phyloP scores from a whole-genome alignment of 176 grass and related monocot species.

The Ananas comosus region DNA sequence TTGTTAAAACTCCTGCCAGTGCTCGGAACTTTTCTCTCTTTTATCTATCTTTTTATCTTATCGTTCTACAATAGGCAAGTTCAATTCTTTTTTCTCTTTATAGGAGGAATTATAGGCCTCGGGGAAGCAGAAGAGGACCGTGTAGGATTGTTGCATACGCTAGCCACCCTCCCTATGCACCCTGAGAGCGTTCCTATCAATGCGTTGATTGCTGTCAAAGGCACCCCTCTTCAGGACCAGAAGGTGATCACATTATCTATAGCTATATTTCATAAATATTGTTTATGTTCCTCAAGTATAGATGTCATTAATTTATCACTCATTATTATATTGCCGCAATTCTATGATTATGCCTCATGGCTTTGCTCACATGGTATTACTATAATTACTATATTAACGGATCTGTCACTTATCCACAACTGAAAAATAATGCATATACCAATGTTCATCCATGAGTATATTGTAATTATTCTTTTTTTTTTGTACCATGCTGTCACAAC shows the following conservation, averaged over 20 bases:
- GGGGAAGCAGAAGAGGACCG: slow-evolving; percentile 88
- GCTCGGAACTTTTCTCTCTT: no score
- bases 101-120: slow-evolving; percentile 96
- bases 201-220: slow-evolving; percentile 89
- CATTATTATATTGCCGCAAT: no score
- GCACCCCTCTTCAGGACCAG: slow-evolving; percentile 91
- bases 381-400: no score
- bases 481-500: no score
- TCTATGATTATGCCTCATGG: no score
- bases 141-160: slow-evolving; percentile 84
- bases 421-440: no score
- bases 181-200: slow-evolving; percentile 98
- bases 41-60: not conserved
- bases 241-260: slow-evolving; percentile 35
- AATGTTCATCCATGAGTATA: no score
- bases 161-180: slow-evolving; percentile 77
- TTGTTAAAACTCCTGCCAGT: not conserved
- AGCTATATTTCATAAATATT: not conserved
- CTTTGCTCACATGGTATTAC: no score
- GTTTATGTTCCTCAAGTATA: not conserved
- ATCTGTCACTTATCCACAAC: no score
- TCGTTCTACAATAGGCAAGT: slow-evolving; percentile 1
- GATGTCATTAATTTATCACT: not conserved
- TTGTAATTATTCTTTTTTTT: no score
- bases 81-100: slow-evolving; percentile 9